Evolutionary conservation across 129 eudicot genomes (phyloP).

Genomic region (Rutidosis leptorrhynchoides): DNA sequence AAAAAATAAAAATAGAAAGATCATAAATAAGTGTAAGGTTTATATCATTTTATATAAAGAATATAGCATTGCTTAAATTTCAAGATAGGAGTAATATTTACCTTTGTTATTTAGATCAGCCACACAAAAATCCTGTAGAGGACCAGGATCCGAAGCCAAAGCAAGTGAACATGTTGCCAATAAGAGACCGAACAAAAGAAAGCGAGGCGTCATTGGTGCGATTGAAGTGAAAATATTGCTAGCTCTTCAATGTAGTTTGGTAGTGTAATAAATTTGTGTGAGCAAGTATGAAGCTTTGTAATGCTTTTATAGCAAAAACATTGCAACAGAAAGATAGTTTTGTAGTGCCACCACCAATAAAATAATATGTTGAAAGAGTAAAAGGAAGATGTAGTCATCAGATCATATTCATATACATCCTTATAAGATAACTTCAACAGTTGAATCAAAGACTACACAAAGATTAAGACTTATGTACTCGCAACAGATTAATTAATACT

Average conservation of each 20-base stretch:
- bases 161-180: not conserved
- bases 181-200: not conserved
- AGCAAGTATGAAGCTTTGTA: not conserved
- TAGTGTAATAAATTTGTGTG: not conserved
- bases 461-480: too few relatives aligned
- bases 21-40: too few relatives aligned
- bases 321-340: too few relatives aligned
- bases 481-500: too few relatives aligned
- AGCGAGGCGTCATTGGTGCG: slow-evolving; percentile 7
- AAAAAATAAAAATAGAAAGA: not conserved
- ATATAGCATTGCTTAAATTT: not conserved
- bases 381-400: slow-evolving; percentile 3
- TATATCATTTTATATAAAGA: not conserved
- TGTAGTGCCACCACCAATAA: too few relatives aligned
- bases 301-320: slow-evolving; percentile 13
- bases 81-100: not conserved
- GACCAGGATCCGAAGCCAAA: not conserved
- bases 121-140: not conserved
- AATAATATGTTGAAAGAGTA: not conserved
- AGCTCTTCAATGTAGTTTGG: not conserved
- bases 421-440: not conserved
- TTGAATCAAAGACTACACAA: not conserved
- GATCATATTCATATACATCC: too few relatives aligned
- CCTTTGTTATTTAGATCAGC: not conserved
- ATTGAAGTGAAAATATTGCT: not conserved